phyloP scores from a whole-genome alignment of 257 asterid genomes.

The Paulownia fortunei region DNA sequence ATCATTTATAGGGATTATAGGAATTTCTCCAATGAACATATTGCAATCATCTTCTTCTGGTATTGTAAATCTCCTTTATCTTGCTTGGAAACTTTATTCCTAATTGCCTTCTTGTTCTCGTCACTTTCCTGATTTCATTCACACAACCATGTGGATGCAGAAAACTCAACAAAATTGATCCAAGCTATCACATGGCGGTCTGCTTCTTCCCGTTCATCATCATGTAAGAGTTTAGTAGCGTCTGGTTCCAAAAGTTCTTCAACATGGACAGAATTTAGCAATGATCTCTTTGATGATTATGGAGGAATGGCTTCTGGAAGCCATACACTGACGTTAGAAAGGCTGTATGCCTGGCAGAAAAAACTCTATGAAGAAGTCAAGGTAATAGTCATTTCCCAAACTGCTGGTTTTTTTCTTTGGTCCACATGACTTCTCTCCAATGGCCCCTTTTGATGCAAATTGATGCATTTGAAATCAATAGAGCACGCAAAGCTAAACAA shows the following conservation, averaged over 20 bases:
- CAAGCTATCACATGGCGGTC: slow-evolving; percentile 72
- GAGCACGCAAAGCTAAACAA: background rate
- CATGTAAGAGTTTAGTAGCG: slow-evolving; percentile 79
- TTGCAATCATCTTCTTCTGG: background rate
- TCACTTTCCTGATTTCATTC: background rate
- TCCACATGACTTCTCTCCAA: background rate
- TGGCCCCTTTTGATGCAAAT: background rate
- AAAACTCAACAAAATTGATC: slow-evolving; percentile 74
- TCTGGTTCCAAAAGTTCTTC: slow-evolving; percentile 73
- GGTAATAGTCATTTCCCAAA: slow-evolving; percentile 46
- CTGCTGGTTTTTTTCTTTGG: background rate
- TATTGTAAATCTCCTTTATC: background rate
- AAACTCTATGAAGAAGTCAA: slow-evolving; percentile 88
- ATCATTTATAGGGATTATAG: background rate
- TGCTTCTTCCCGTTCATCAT: slow-evolving; percentile 60
- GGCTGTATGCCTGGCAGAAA: slow-evolving; percentile 97
- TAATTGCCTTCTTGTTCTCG: background rate
- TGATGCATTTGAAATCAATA: background rate
- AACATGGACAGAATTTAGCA: slow-evolving; percentile 79
- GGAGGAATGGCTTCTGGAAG: slow-evolving; percentile 95
- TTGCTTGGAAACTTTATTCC: background rate
- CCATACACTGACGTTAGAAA: slow-evolving; percentile 82
- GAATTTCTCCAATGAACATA: background rate
- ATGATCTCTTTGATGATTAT: slow-evolving; percentile 75
- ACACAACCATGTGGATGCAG: slow-evolving; percentile 49